These are phyloP conservation scores for Paxillus ammoniavirescens DNA, from an alignment of 768 basidiomycete genomes.

Conservation along the genomic window DNA sequence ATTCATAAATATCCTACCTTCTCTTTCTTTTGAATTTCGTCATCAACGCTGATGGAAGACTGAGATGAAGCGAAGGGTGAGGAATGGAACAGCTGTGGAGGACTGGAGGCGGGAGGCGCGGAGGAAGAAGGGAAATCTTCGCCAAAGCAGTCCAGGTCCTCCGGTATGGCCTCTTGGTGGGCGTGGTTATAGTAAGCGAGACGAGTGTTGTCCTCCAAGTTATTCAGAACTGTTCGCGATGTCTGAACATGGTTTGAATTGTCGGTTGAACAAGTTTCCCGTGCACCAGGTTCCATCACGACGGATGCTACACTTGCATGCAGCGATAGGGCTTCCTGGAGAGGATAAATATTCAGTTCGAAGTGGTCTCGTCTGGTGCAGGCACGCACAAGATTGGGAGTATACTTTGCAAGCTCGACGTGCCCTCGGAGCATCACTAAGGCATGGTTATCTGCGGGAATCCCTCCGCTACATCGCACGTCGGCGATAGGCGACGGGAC, in stretches of 20 bases:
- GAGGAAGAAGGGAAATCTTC: slow-evolving; percentile 17
- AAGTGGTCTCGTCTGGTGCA: too few species aligned
- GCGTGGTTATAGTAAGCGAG: not conserved
- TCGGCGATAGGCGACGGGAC: not conserved
- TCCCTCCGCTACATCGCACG: not conserved
- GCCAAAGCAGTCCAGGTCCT: slow-evolving; percentile 2
- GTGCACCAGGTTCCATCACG: not conserved
- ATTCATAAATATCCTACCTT: slow-evolving; percentile 12
- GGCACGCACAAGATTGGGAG: too few species aligned
- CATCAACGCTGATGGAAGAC: slow-evolving; percentile 18
- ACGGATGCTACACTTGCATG: not conserved
- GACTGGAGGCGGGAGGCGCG: slow-evolving; percentile 47
- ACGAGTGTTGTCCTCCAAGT: not conserved
- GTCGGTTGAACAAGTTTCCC: not conserved
- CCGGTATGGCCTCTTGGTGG: not conserved
- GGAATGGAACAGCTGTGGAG: slow-evolving; percentile 41
- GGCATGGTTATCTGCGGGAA: not conserved
- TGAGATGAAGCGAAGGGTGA: slow-evolving; percentile 39
- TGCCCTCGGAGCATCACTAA: not conserved
- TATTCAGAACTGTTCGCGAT: not conserved
- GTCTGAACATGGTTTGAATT: not conserved
- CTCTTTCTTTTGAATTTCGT: slow-evolving; percentile 6
- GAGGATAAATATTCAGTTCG: not conserved
- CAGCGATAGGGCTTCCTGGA: not conserved
- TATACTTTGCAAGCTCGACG: too few species aligned